These are phyloP conservation scores for Chrysosporium queenslandicum DNA, from an alignment of 2,329 filamentous ascomycete species.

Conservation along the genomic window DNA sequence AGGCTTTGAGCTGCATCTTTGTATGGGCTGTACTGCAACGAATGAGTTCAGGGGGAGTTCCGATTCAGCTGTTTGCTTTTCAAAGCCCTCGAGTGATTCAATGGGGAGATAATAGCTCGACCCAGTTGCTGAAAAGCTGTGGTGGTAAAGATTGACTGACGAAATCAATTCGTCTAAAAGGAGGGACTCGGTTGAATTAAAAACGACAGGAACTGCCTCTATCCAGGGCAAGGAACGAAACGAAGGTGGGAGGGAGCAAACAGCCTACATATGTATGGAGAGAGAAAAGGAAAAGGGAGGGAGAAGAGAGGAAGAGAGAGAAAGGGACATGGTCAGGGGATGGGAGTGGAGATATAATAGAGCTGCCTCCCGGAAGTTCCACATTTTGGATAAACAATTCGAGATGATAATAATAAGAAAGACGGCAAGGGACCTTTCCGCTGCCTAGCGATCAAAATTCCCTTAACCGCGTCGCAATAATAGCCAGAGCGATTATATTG, in stretches of 20 bases:
- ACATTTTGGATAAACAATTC: background rate
- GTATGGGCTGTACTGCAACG: background rate
- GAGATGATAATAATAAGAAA: background rate
- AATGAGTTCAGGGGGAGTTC: background rate
- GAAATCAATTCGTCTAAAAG: slow-evolving; percentile 31
- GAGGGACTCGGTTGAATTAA: slow-evolving; percentile 12
- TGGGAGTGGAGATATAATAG: slow-evolving; percentile 8
- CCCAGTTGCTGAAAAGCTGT: slow-evolving; percentile 12
- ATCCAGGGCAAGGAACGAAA: slow-evolving; percentile 11
- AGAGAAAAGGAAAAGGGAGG: background rate
- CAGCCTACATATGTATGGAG: background rate
- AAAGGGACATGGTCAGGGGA: slow-evolving; percentile 6
- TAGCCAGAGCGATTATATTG: background rate
- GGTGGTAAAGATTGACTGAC: slow-evolving; percentile 18
- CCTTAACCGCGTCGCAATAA: background rate
- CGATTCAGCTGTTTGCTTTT: background rate
- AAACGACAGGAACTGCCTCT: slow-evolving; percentile 15
- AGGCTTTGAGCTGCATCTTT: slow-evolving; percentile 33
- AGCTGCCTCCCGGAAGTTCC: background rate
- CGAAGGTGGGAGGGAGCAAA: slow-evolving; percentile 11
- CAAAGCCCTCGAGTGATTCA: background rate
- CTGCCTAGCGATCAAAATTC: background rate
- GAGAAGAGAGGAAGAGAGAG: slow-evolving; percentile 18
- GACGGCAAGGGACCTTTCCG: slow-evolving; percentile 1
- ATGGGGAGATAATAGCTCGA: slow-evolving; percentile 5